A percentile compares a stretch with the other conserved stretches of the same genome.
Evolutionary conservation across 106 monocot species (phyloP).

Genomic region (Dendrobium officinale): DNA sequence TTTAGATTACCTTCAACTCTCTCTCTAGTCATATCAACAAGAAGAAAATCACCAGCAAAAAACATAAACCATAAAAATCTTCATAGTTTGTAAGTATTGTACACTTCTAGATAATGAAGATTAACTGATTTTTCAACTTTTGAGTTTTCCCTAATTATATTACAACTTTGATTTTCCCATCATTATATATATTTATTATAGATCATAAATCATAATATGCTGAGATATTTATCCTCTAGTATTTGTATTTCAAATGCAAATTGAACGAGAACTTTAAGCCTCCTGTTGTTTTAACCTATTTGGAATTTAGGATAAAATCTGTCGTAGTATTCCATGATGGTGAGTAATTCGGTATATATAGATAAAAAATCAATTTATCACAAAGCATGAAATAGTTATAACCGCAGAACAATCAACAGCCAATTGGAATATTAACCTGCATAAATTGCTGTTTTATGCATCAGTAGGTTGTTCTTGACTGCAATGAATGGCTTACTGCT

Average conservation of each 20-base stretch:
- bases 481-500: slow-evolving; percentile 38
- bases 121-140: too few species aligned
- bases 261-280: slow-evolving; percentile 45
- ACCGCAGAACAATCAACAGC: not conserved
- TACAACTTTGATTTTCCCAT: too few species aligned
- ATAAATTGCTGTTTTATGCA: slow-evolving; percentile 4
- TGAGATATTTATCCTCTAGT: not conserved
- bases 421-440: slow-evolving; percentile 3
- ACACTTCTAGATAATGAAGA: too few species aligned
- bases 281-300: slow-evolving; percentile 20
- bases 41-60: too few species aligned
- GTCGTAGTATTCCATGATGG: slow-evolving; percentile 49
- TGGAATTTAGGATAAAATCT: slow-evolving; percentile 56
- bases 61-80: too few species aligned
- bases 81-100: too few species aligned
- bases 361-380: not conserved
- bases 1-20: too few species aligned
- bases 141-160: too few species aligned
- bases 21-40: too few species aligned
- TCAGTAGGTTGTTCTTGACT: slow-evolving; percentile 63
- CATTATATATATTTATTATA: too few species aligned
- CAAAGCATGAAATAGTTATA: not conserved
- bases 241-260: slow-evolving; percentile 46
- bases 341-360: slow-evolving; percentile 60
- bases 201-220: too few species aligned